phyloP scores from a whole-genome alignment of 1,139 yeast genomes.

The Yamadazyma sp. region DNA sequence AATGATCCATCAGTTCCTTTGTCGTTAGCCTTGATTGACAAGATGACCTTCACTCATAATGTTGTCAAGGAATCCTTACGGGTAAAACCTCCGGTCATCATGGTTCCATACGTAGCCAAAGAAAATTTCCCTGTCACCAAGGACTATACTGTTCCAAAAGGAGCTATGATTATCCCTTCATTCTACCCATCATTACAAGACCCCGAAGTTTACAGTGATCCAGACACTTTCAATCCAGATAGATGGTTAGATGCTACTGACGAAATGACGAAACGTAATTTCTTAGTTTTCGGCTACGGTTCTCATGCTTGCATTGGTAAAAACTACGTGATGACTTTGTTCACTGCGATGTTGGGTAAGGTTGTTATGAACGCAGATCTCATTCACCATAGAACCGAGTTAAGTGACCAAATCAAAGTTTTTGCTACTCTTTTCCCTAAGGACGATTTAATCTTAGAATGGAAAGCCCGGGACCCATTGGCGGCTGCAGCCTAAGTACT shows the following conservation, averaged over 20 bases:
- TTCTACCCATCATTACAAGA: slow-evolving; percentile 95
- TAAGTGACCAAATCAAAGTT: slow-evolving; percentile 88
- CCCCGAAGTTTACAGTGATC: slow-evolving; percentile 92
- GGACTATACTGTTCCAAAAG: slow-evolving; percentile 89
- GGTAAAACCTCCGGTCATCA: slow-evolving; percentile 94
- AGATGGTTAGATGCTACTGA: slow-evolving; percentile 67
- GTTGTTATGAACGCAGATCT: slow-evolving; percentile 78
- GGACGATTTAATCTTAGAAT: slow-evolving; percentile 84
- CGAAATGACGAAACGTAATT: slow-evolving; percentile 73
- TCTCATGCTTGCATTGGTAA: slow-evolving; percentile 96
- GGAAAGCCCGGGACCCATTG: slow-evolving; percentile 62
- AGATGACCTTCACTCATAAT: slow-evolving; percentile 85
- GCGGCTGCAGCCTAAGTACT: not conserved
- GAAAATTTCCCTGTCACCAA: slow-evolving; percentile 79
- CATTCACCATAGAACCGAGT: slow-evolving; percentile 75
- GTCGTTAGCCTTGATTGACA: slow-evolving; percentile 69
- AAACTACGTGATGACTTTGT: slow-evolving; percentile 86
- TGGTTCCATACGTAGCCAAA: slow-evolving; percentile 97
- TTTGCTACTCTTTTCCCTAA: slow-evolving; percentile 98
- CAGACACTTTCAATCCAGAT: slow-evolving; percentile 92
- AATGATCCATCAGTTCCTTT: slow-evolving; percentile 67
- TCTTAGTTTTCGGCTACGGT: slow-evolving; percentile 97
- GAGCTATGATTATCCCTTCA: slow-evolving; percentile 95
- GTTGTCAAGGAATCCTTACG: slow-evolving; percentile 91
- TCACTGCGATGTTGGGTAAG: slow-evolving; percentile 89